Evolutionary conservation across 768 basidiomycete genomes (phyloP).

Genomic region (Strobilomyces confusus): DNA sequence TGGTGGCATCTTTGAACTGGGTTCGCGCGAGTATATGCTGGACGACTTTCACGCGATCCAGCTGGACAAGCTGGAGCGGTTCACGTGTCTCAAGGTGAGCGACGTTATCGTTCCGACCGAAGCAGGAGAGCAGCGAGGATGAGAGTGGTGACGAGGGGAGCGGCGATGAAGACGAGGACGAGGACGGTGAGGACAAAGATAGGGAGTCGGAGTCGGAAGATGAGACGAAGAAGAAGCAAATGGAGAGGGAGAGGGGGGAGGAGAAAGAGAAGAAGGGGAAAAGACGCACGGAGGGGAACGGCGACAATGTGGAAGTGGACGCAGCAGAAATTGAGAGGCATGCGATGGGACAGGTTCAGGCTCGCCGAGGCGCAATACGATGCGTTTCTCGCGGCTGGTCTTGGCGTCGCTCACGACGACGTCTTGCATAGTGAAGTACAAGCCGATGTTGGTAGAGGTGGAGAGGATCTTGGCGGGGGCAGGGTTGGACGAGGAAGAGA

Average conservation of each 20-base stretch:
- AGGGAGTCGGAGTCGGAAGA: constrained; percentile 11
- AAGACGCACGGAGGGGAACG: constrained; percentile 25
- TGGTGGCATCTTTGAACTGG: constrained; percentile 58
- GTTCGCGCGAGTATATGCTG: constrained; percentile 80
- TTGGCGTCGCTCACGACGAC: neutral
- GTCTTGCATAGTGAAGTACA: constrained; percentile 57
- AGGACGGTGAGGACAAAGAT: constrained; percentile 26
- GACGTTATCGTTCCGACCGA: constrained; percentile 58
- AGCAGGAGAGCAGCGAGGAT: constrained; percentile 58
- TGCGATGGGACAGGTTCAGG: constrained; percentile 74
- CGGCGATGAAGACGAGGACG: constrained; percentile 49
- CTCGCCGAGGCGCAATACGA: constrained; percentile 73
- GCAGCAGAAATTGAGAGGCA: neutral
- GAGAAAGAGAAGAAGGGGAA: constrained; percentile 4
- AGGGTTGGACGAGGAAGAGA: constrained; percentile 80
- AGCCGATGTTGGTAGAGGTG: constrained; percentile 77
- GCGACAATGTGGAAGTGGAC: constrained; percentile 14
- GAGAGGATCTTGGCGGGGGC: constrained; percentile 82
- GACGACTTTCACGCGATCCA: constrained; percentile 83
- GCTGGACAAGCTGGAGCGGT: constrained; percentile 83
- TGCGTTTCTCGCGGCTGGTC: constrained; percentile 19
- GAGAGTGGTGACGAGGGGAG: constrained; percentile 57
- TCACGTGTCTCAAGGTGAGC: constrained; percentile 66
- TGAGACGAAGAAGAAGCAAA: neutral
- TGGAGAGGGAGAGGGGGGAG: neutral